These are phyloP conservation scores for Paraconiothyrium sp. DNA, from an alignment of 2,329 filamentous ascomycete species.

Conservation along the genomic window DNA sequence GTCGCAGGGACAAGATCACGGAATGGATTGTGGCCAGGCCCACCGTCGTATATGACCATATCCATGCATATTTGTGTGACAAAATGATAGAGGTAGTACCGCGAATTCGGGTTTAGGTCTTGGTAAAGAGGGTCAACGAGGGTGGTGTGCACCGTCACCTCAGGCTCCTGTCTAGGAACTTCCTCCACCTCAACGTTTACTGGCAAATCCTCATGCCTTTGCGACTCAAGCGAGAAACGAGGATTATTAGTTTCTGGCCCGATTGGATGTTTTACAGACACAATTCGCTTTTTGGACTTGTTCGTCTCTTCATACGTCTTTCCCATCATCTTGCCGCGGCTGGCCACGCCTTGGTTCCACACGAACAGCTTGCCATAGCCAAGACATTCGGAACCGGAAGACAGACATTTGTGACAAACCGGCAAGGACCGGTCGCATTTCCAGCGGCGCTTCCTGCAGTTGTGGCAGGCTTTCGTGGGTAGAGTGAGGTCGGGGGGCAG, in stretches of 20 bases:
- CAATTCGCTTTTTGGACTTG: slow-evolving; percentile 25
- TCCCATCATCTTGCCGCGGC: slow-evolving; percentile 64
- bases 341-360: slow-evolving; percentile 66
- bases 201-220: background rate
- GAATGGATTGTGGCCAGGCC: slow-evolving; percentile 57
- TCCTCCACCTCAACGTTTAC: background rate
- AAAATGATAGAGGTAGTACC: slow-evolving; percentile 60
- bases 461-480: slow-evolving; percentile 63
- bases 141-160: slow-evolving; percentile 49
- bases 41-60: slow-evolving; percentile 58
- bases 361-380: slow-evolving; percentile 70
- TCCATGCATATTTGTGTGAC: slow-evolving; percentile 64
- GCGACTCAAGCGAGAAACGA: background rate
- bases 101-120: slow-evolving; percentile 58
- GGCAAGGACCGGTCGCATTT: slow-evolving; percentile 70
- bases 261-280: slow-evolving; percentile 13
- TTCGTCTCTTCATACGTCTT: slow-evolving; percentile 56
- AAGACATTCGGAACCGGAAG: slow-evolving; percentile 66
- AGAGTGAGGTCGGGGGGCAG: slow-evolving; percentile 38
- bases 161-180: slow-evolving; percentile 14
- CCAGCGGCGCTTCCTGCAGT: slow-evolving; percentile 68
- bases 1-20: slow-evolving; percentile 59
- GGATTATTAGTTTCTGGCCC: background rate
- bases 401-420: slow-evolving; percentile 67
- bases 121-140: slow-evolving; percentile 66